These are phyloP conservation scores for Caryopteris hybrid DNA, from an alignment of 305 asterid genomes.

Conservation along the genomic window DNA sequence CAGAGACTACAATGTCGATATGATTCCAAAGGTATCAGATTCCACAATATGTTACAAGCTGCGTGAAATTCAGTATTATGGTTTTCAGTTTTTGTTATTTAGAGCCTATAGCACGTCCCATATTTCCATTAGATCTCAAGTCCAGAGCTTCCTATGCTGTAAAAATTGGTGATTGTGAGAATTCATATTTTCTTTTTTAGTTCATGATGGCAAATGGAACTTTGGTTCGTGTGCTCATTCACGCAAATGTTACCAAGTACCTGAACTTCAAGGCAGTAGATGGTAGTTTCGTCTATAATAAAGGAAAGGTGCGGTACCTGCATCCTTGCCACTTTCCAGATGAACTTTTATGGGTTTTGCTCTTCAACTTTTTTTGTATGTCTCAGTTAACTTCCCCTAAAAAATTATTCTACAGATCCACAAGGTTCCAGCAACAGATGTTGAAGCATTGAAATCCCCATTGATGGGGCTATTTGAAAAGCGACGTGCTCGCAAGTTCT, in stretches of 20 bases:
- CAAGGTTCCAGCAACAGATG: conserved; percentile 98
- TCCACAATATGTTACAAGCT: neutral
- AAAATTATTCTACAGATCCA: conserved; percentile 47
- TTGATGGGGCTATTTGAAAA: conserved; percentile 90
- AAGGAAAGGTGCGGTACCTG: conserved; percentile 63
- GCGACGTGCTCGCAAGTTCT: conserved; percentile 88
- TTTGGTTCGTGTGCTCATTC: conserved; percentile 87
- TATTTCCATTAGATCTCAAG: neutral
- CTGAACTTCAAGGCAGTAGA: conserved; percentile 96
- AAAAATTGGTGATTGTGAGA: neutral
- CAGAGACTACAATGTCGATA: conserved; percentile 92
- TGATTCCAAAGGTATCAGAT: conserved; percentile 78
- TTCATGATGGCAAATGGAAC: conserved; percentile 97
- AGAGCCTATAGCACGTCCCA: neutral
- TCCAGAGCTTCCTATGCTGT: neutral
- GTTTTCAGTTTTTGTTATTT: neutral
- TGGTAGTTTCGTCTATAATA: conserved; percentile 93
- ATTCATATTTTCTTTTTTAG: conserved; percentile 26
- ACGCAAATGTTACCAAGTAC: conserved; percentile 88
- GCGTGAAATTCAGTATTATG: neutral
- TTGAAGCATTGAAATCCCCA: conserved; percentile 90
- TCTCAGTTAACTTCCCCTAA: neutral
- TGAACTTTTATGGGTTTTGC: neutral
- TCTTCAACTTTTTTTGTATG: neutral
- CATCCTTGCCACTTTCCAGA: neutral